phyloP scores from a whole-genome alignment of 2,329 filamentous ascomycete genomes.

The Pseudogymnoascus sp. region DNA sequence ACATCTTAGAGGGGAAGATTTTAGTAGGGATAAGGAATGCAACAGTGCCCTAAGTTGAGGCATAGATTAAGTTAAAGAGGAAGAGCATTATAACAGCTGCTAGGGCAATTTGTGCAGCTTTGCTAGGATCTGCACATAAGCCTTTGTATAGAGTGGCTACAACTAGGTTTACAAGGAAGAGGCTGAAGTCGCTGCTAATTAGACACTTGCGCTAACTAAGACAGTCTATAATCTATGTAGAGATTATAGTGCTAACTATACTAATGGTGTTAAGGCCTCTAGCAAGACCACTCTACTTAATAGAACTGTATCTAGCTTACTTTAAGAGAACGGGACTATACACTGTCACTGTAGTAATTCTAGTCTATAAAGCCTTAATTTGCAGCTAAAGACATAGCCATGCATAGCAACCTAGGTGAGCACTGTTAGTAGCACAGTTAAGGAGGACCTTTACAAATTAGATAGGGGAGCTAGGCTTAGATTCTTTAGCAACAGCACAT shows the following conservation, averaged over 20 bases:
- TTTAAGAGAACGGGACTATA: slow-evolving; percentile 26
- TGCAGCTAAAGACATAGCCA: slow-evolving; percentile 37
- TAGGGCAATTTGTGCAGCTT: slow-evolving; percentile 33
- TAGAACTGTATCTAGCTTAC: slow-evolving; percentile 28
- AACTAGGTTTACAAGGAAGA: slow-evolving; percentile 36
- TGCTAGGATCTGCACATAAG: slow-evolving; percentile 27
- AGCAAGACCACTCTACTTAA: slow-evolving; percentile 39
- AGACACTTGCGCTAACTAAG: slow-evolving; percentile 38
- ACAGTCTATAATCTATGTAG: slow-evolving; percentile 41
- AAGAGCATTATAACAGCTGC: slow-evolving; percentile 44
- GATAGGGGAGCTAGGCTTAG: slow-evolving; percentile 28
- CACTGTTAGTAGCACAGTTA: slow-evolving; percentile 26
- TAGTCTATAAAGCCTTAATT: slow-evolving; percentile 37
- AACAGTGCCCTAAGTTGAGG: slow-evolving; percentile 40
- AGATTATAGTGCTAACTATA: slow-evolving; percentile 42
- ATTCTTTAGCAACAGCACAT: slow-evolving; percentile 24
- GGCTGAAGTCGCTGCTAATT: slow-evolving; percentile 37
- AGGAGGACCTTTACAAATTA: slow-evolving; percentile 32
- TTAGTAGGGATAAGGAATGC: slow-evolving; percentile 43
- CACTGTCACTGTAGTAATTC: slow-evolving; percentile 31
- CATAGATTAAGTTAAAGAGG: slow-evolving; percentile 42
- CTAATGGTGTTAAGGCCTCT: slow-evolving; percentile 44
- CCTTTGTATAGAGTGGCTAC: slow-evolving; percentile 30
- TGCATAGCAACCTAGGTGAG: slow-evolving; percentile 31
- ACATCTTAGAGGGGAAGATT: slow-evolving; percentile 46